Percentiles rank a stretch among this genome's conserved stretches.
Conservation (phyloP, 2,329 filamentous ascomycete genomes). For the Arthrocladium fulminans region DNA sequence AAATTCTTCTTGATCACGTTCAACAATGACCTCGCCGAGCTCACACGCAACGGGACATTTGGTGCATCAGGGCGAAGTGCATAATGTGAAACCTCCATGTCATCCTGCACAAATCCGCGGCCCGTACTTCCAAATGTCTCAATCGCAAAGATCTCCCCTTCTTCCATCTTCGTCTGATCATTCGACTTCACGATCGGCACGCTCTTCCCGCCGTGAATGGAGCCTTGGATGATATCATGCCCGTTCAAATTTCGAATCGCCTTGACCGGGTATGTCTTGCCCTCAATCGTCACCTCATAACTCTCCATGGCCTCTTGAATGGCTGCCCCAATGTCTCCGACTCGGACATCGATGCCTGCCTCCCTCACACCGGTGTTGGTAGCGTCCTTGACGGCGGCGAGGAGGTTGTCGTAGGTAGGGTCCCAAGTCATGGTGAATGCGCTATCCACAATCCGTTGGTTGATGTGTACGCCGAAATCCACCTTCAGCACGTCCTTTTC, state of each 20-base stretch:
- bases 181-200: conserved; percentile 86
- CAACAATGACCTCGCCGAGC: conserved; percentile 75
- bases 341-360: conserved; percentile 83
- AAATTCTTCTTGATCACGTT: conserved; percentile 95
- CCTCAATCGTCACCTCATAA: conserved; percentile 77
- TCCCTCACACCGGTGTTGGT: conserved; percentile 72
- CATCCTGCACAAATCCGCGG: conserved; percentile 76
- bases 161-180: conserved; percentile 93
- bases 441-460: conserved; percentile 60
- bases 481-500: conserved; percentile 65
- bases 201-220: conserved; percentile 86
- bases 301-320: conserved; percentile 93
- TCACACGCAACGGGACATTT: conserved; percentile 65
- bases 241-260: conserved; percentile 79
- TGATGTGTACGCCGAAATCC: conserved; percentile 63
- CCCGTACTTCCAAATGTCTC: conserved; percentile 94
- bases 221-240: conserved; percentile 81
- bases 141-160: conserved; percentile 89
- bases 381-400: conserved; percentile 63
- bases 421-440: conserved; percentile 74
- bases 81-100: conserved; percentile 85
- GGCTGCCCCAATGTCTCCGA: conserved; percentile 72
- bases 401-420: conserved; percentile 63
- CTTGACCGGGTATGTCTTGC: conserved; percentile 70
- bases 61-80: conserved; percentile 64